Evolutionary conservation across 176 grass and related monocot species (phyloP), one percentile per base, ranked within the genome.

Genomic region (Musa troglodytarum): DNA sequence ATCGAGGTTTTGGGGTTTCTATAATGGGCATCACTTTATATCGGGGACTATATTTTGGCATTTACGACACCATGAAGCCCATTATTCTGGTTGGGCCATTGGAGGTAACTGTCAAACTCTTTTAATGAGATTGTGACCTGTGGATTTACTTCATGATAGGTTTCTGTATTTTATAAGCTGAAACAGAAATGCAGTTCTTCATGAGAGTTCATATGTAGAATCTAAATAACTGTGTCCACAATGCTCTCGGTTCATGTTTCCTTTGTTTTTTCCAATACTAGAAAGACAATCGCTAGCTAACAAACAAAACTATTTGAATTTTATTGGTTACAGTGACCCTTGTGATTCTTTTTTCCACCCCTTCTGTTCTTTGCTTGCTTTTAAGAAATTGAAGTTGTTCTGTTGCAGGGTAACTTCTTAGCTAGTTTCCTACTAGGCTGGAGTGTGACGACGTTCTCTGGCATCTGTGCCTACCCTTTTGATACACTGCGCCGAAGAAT

Each of bases 401-500:
- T 80, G 28, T 83, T 82, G 1, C 76, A 98, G 94, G 88, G 88
- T 26, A 98, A 98, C 78, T 98, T 98, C 43, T 87, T 98, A 1
- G 88, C 90, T 11, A 93, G 90, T 84, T 98, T 98, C 83, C 76
- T 84, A 50, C 71, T 98, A 78, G 94, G 88, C 55, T 93, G 94
- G 94, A 56, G 86, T 52, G 85, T 91, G 78, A 98, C 94, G n/a
- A 98, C 88, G 34, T 98, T 89, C 77, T 98, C 94, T 0, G 90
- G 94, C 64, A 69, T 85, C 5, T 98, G 88, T 10, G 86, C 86
- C 53, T 89, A 93, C 72, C 94, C 90, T 82, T 98, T 98, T 8
- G 94, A 98, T 63, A 98, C 94, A 19, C 79, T 98, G 67, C 90
- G 90, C 13, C 77, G 94, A 56, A 91, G 94, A 75, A 98, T 98